phyloP scores from a whole-genome alignment of 2,329 filamentous ascomycete species.

The Sporothrix mexicana region DNA sequence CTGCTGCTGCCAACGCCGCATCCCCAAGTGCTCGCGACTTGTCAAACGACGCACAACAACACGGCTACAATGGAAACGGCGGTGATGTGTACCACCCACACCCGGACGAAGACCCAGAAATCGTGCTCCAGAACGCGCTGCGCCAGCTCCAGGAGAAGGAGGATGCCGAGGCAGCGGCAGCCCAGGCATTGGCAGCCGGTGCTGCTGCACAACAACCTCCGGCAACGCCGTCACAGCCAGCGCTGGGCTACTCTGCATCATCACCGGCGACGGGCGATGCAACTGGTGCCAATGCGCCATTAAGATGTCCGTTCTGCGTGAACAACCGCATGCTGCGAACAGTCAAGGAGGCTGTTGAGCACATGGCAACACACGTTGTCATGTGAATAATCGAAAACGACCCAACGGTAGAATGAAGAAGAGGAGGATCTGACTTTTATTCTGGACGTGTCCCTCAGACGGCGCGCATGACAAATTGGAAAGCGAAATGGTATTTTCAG shows the following conservation, averaged over 20 bases:
- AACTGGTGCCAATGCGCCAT: slow-evolving; percentile 57
- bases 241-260: neutral
- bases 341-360: slow-evolving; percentile 67
- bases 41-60: slow-evolving; percentile 42
- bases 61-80: slow-evolving; percentile 36
- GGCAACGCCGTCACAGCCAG: neutral
- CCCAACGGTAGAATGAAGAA: neutral
- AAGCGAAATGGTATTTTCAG: neutral
- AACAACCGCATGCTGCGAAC: slow-evolving; percentile 66
- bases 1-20: slow-evolving; percentile 25
- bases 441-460: too few species aligned
- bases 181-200: slow-evolving; percentile 59
- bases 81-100: slow-evolving; percentile 38
- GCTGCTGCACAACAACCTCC: slow-evolving; percentile 47
- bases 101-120: slow-evolving; percentile 60
- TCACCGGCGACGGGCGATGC: slow-evolving; percentile 12
- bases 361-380: slow-evolving; percentile 66
- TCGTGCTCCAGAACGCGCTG: slow-evolving; percentile 64
- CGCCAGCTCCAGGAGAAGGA: slow-evolving; percentile 64
- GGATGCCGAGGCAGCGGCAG: slow-evolving; percentile 62
- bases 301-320: slow-evolving; percentile 66
- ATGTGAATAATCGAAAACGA: neutral
- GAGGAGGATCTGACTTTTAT: neutral
- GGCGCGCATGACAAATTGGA: neutral
- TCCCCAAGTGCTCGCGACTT: neutral